Evolutionary conservation across 148 eudicot species (phyloP), one percentile per base, ranked within the genome.

Genomic region (Fallopia convolvulus): DNA sequence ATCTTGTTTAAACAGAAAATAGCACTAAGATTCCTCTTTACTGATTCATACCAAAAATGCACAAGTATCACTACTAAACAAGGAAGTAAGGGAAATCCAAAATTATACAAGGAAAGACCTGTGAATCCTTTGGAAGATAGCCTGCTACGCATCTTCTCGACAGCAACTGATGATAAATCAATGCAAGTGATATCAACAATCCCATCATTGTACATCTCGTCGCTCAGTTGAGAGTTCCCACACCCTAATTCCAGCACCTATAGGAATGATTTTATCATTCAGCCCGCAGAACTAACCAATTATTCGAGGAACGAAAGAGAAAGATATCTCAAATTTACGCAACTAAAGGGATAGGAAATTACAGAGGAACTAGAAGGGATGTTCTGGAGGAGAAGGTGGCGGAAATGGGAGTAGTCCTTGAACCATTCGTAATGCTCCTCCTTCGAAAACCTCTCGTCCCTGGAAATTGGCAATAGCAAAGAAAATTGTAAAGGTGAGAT

Each of bases 401-500:
- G 97, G 53, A 95, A 92, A 84, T 93, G 94, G 18, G 99, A 87
- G 73, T 95, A 95, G 75, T 95, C 97, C 85, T 95, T 95, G 60
- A 95, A 83, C 97, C 99, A 95, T 81, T 95, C 97, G 68, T 95
- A 95, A 80, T 92, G 97, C 58, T 95, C 97, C 77, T 92, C 99
- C 4, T 78, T 79, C 33, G 84, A 60, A 77, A 95, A 95, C 79
- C 99, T 91, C 74, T 85, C 88, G 71, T 95, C 92, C 99, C 97
- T 93, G 86, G 42, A 41, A 60, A 60, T 63, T 5, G 10, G 18
- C 21, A 30, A 40, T 41, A 73, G 44, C n/a, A 78, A 78, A 20
- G 14, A 48, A 15, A 76, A 26, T 21, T 46, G 23, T 44, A n/a
- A 61, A 66, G 12, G 21, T 75, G 8, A 30, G 21, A 63, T 6